Evolutionary conservation across 75 land plant species (phyloP).

Genomic region (Picea sitchensis): DNA sequence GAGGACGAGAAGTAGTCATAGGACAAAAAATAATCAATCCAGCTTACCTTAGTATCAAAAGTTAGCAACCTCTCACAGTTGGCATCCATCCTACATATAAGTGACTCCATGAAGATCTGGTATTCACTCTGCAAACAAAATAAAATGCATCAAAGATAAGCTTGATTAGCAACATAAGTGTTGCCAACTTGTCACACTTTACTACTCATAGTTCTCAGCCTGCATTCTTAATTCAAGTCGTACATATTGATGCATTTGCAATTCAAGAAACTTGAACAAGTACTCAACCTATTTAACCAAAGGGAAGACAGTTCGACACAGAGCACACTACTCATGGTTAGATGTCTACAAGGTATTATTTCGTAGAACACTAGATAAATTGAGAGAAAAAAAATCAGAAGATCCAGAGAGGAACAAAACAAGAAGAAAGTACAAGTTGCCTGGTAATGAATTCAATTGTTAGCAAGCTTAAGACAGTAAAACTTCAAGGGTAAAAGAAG

Average conservation of each 20-base stretch:
- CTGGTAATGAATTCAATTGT: neutral
- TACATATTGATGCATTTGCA: no score
- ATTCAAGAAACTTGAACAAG: no score
- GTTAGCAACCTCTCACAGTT: conserved; percentile 72
- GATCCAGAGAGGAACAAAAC: no score
- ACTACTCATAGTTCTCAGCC: no score
- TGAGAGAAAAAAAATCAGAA: neutral
- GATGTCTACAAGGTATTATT: neutral
- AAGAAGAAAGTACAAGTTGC: neutral
- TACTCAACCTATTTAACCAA: neutral
- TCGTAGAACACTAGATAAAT: neutral
- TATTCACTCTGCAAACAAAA: conserved; percentile 54
- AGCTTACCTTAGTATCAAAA: conserved; percentile 61
- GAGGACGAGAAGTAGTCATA: neutral
- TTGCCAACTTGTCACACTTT: neutral
- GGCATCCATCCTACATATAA: conserved; percentile 78
- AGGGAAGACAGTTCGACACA: neutral
- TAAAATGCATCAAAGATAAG: neutral
- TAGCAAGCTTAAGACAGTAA: neutral
- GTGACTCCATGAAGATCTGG: conserved; percentile 82
- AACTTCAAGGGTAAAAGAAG: neutral
- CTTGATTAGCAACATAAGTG: neutral
- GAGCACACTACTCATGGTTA: no score
- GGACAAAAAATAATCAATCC: neutral
- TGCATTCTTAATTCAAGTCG: no score